These are phyloP conservation scores for Solanum bulbocastanum DNA, from an alignment of 257 asterid genomes.

Conservation along the genomic window DNA sequence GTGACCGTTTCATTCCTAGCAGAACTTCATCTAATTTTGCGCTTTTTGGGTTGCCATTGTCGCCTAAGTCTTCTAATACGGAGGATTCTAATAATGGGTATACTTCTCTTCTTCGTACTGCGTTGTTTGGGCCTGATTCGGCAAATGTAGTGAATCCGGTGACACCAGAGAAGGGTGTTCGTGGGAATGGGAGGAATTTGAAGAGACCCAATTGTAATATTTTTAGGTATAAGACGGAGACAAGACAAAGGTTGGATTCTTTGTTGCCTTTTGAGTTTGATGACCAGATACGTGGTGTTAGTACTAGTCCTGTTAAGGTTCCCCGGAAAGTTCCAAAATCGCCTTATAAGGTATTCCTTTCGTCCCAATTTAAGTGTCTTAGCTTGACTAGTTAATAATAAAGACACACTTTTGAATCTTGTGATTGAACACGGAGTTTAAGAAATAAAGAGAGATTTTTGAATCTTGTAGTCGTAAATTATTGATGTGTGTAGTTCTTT, in stretches of 20 bases:
- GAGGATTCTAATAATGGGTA: slow-evolving; percentile 62
- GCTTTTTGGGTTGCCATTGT: slow-evolving; percentile 44
- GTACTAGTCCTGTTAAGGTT: slow-evolving; percentile 62
- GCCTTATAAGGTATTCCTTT: slow-evolving; percentile 53
- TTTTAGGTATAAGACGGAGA: slow-evolving; percentile 73
- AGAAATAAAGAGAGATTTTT: not conserved
- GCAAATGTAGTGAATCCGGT: slow-evolving; percentile 32
- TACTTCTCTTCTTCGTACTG: slow-evolving; percentile 46
- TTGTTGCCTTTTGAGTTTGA: slow-evolving; percentile 71
- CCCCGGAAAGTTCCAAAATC: slow-evolving; percentile 74
- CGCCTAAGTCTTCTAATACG: slow-evolving; percentile 28
- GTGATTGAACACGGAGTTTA: not conserved
- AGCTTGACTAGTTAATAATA: no score
- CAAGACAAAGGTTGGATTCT: slow-evolving; percentile 42
- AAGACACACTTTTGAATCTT: not conserved
- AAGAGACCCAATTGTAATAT: slow-evolving; percentile 59
- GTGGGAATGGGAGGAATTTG: slow-evolving; percentile 10
- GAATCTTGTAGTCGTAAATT: not conserved
- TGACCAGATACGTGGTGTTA: slow-evolving; percentile 58
- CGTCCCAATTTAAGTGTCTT: not conserved
- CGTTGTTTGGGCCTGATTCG: slow-evolving; percentile 65
- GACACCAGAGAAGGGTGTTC: slow-evolving; percentile 48
- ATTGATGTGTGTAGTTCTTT: not conserved
- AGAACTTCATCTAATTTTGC: slow-evolving; percentile 75
- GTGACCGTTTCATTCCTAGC: slow-evolving; percentile 85